Base-by-base conservation (phyloP, 148 eudicot species). In the Selenicereus undatus region DNA sequence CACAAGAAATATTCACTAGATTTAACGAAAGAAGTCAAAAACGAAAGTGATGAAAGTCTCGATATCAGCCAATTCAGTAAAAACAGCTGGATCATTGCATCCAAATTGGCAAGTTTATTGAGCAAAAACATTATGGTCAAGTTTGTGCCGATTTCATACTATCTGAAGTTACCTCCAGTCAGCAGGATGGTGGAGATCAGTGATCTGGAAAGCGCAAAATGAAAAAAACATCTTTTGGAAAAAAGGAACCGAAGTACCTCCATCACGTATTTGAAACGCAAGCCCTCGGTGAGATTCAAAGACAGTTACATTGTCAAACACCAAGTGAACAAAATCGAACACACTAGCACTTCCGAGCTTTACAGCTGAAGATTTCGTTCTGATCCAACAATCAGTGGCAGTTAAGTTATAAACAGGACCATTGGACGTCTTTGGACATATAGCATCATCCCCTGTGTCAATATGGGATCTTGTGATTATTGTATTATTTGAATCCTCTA, bases 391-490 rank as follows among this genome's bases (percentile, higher is more conserved):
- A 72, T 93, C 81, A 26, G 98, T 93, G 39, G 91, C 99, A 8
- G 99, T 96, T 70, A 96, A 85, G 85, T 96, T 96, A 79, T 91
- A 85, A 64, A 96, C 83, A 58, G 99, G 98, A 32, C 89, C 83
- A n/a, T 84, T 83, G 27, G 82, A 83, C 29, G 99, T 92, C 92
- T 96, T 96, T 10, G 99, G 98, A 82, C 98, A 93, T 64, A 96
- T 93, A 75, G 98, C 99, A 89, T 96, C 99, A 84, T 96, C 99
- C 56, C 98, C 99, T 17, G 99, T 96, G 78, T 96, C 80, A 70
- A 96, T 96, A 62, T 82, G 87, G 89, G 97, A 93, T 82, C 95
- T 90, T 45, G 98, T 93, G 85, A 96, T 93, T 80, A 87, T n/a
- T 11, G 99, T 96, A 79, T 96, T 96, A 76, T 96, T 96, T 10